These are phyloP conservation scores for Diutina neorugosa DNA, from an alignment of 1,139 yeast genomes.

Conservation along the genomic window DNA sequence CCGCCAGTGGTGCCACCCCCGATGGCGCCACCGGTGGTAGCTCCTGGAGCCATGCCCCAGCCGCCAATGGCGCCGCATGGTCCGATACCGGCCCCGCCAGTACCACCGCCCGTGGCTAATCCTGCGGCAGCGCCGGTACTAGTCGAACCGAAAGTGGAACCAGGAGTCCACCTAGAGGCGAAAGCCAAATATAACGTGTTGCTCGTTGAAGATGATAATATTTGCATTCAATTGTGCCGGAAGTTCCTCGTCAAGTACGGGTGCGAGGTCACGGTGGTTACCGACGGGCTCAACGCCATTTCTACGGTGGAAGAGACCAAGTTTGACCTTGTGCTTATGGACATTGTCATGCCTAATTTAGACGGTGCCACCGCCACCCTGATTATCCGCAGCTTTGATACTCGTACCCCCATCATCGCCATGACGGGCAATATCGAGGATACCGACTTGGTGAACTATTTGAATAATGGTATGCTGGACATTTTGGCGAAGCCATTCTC, in stretches of 20 bases:
- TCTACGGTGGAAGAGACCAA: constrained; percentile 62
- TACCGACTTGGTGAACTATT: constrained; percentile 66
- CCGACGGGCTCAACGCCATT: constrained; percentile 86
- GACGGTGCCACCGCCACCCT: constrained; percentile 93
- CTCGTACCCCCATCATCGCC: constrained; percentile 79
- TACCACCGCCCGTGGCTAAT: not conserved
- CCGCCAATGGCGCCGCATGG: constrained; percentile 7
- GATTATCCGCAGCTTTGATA: constrained; percentile 72
- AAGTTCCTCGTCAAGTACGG: constrained; percentile 80
- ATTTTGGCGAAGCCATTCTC: constrained; percentile 88
- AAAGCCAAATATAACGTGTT: constrained; percentile 54
- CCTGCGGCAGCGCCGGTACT: constrained; percentile 12
- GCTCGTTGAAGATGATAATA: constrained; percentile 78
- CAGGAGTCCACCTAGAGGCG: constrained; percentile 10
- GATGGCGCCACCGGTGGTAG: not conserved
- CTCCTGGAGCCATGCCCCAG: constrained; percentile 4
- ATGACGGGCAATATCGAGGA: constrained; percentile 88
- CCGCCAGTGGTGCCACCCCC: constrained; percentile 5
- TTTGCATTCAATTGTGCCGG: constrained; percentile 66
- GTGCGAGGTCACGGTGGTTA: constrained; percentile 83
- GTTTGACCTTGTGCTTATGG: constrained; percentile 83
- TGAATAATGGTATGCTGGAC: constrained; percentile 86
- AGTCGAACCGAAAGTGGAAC: not conserved
- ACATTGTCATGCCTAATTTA: constrained; percentile 85
- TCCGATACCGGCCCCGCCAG: constrained; percentile 7